Conservation (phyloP, 2,329 filamentous ascomycete genomes). For the Aureobasidium namibiae region DNA sequence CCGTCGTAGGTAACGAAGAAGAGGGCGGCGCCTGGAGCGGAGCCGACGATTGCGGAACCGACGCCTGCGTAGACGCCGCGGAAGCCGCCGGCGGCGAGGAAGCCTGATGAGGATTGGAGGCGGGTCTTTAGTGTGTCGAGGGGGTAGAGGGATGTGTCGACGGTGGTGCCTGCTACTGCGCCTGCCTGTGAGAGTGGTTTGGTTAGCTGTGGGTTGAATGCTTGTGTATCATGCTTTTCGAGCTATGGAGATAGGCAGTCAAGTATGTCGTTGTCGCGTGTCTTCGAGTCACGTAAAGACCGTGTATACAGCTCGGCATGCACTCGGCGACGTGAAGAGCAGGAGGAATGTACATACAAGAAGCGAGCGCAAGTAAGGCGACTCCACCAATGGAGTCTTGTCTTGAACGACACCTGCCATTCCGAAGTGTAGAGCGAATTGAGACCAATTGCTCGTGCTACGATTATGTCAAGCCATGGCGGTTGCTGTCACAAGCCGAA, state of each 20-base stretch:
- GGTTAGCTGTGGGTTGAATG: not conserved
- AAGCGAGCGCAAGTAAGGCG: conserved; percentile 40
- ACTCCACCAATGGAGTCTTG: conserved; percentile 27
- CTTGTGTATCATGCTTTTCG: not conserved
- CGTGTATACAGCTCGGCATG: not conserved
- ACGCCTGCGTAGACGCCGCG: conserved; percentile 87
- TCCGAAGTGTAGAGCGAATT: not conserved
- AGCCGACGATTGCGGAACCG: conserved; percentile 80
- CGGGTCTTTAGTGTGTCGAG: conserved; percentile 99
- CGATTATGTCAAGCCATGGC: conserved; percentile 4
- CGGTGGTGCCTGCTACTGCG: conserved; percentile 85
- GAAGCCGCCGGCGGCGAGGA: conserved; percentile 80
- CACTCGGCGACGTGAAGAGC: not conserved
- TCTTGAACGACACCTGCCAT: conserved; percentile 4
- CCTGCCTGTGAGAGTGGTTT: conserved; percentile 52
- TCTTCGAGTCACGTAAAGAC: too few species aligned
- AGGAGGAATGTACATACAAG: conserved; percentile 29
- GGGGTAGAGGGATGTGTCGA: conserved; percentile 93
- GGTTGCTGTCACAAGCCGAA: conserved; percentile 7
- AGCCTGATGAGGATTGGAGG: conserved; percentile 72
- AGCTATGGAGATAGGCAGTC: not conserved
- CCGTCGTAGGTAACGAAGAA: conserved; percentile 59
- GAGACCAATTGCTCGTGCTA: conserved; percentile 9
- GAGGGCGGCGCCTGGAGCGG: conserved; percentile 85
- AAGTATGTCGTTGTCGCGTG: not conserved